Percentiles rank a stretch among this genome's conserved stretches.
These are phyloP conservation scores for Pelargonium fulgidum DNA, from an alignment of 441 rosid genomes.

Conservation along the genomic window DNA sequence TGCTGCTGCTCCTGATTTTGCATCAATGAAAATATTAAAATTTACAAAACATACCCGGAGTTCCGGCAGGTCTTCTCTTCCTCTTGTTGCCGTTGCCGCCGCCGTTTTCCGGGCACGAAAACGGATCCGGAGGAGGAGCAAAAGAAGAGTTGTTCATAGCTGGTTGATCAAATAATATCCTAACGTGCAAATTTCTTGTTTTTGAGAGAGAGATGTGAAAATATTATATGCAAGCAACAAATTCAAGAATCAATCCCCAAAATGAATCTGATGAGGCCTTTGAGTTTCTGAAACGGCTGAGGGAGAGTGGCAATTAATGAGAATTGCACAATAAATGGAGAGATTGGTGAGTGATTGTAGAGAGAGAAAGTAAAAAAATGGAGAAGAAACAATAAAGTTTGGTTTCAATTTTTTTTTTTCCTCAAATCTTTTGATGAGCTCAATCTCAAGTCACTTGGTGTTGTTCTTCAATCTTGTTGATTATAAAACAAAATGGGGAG, in stretches of 20 bases:
- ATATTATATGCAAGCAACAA: not conserved
- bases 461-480: too few species aligned
- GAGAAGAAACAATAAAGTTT: not conserved
- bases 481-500: too few species aligned
- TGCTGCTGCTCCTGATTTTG: too few species aligned
- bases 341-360: not conserved
- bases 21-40: too few species aligned
- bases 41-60: constrained; percentile 55
- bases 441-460: too few species aligned
- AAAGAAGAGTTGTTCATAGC: not conserved
- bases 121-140: constrained; percentile 23
- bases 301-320: not conserved
- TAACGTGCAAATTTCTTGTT: too few species aligned
- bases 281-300: not conserved
- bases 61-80: constrained; percentile 85
- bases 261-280: not conserved
- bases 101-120: constrained; percentile 44
- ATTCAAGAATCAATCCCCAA: not conserved
- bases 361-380: not conserved
- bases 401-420: too few species aligned
- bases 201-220: too few species aligned
- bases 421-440: too few species aligned
- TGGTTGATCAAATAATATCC: not conserved
- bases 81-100: constrained; percentile 26
- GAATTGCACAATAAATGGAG: not conserved